phyloP scores from a whole-genome alignment of 371 early-diverging fungal species.

The Gilbertella persicaria region DNA sequence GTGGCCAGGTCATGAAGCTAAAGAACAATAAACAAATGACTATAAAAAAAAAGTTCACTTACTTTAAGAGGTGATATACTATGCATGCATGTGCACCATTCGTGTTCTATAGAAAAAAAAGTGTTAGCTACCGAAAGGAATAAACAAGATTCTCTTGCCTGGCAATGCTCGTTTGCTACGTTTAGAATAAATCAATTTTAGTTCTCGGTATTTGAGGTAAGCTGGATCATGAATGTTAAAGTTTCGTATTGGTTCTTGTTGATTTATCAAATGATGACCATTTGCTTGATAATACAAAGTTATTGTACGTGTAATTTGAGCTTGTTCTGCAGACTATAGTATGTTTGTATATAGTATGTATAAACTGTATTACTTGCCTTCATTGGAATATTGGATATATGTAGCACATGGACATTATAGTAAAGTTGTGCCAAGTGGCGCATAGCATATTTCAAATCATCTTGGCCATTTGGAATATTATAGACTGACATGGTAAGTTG shows the following conservation, averaged over 20 bases:
- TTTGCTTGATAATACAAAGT: constrained; percentile 28
- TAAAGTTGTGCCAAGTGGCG: constrained; percentile 28
- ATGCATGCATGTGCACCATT: constrained; percentile 40
- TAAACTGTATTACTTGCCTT: constrained; percentile 13
- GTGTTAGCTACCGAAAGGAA: too few species aligned
- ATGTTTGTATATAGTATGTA: neutral
- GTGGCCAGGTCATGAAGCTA: constrained; percentile 28
- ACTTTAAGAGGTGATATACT: constrained; percentile 26
- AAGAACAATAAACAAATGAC: neutral
- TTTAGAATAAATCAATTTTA: constrained; percentile 25
- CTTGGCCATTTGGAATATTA: constrained; percentile 33
- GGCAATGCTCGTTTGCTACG: constrained; percentile 29
- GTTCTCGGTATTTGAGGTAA: constrained; percentile 20
- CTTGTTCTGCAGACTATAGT: constrained; percentile 19
- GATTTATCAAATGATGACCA: constrained; percentile 26
- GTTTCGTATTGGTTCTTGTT: constrained; percentile 9
- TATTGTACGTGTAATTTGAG: constrained; percentile 25
- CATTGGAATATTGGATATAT: constrained; percentile 38
- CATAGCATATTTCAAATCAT: constrained; percentile 33
- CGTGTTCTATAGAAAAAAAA: constrained; percentile 16
- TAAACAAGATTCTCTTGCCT: constrained; percentile 10
- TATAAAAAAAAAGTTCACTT: constrained; percentile 5
- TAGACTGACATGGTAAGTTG: constrained; percentile 30
- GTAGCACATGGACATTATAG: constrained; percentile 28
- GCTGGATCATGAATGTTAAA: constrained; percentile 18